Evolutionary conservation across 352 stramenopile species (phyloP), one percentile per base, ranked within the genome.

Genomic region (Phytophthora ohioensis): DNA sequence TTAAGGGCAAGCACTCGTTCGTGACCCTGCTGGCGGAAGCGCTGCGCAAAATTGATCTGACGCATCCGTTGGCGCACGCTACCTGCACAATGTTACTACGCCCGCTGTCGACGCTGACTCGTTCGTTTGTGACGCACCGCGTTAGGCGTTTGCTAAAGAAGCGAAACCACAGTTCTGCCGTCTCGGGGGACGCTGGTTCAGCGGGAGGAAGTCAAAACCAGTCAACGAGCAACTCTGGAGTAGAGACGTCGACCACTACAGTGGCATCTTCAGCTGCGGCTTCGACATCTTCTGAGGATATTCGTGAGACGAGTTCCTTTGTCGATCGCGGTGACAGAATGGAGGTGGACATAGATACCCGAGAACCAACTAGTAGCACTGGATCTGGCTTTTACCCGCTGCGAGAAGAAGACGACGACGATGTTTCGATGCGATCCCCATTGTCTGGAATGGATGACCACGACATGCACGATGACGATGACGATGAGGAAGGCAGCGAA

Each of bases 61-160:
- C 87, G 8, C 88, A 95, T 60, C 88, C 88, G 27, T 76, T 95
- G 43, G 90, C 90, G 6, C 79, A 91, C 54, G 72, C 85, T 36
- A 91, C 85, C 7, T 94, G 87, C 57, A 81, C 76, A 7, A 97
- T 95, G 87, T 62, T 95, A 27, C 63, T 97, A 30, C 84, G 87
- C n/a, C 90, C 88, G 10, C 61, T 97, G 12, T 89, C 87, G 15
- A 93, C 88, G 0, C 61, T 97, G 34, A 95, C 88, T 0, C 84
- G 90, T 15, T 87, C 88, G 21, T 94, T 94, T 65, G 88, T 95
- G 32, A 92, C 85, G 0, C 84, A 94, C 32, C 84, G 86, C 12
- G 73, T 95, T 9, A 79, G 79, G 3, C 86, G 85, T 30, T 49
- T 94, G 34, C 58, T 91, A 31, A 87, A 90, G 48, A 95, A 95